These are phyloP conservation scores for Penicillium bovifimosum DNA, from an alignment of 495 filamentous ascomycete genomes.

Conservation along the genomic window DNA sequence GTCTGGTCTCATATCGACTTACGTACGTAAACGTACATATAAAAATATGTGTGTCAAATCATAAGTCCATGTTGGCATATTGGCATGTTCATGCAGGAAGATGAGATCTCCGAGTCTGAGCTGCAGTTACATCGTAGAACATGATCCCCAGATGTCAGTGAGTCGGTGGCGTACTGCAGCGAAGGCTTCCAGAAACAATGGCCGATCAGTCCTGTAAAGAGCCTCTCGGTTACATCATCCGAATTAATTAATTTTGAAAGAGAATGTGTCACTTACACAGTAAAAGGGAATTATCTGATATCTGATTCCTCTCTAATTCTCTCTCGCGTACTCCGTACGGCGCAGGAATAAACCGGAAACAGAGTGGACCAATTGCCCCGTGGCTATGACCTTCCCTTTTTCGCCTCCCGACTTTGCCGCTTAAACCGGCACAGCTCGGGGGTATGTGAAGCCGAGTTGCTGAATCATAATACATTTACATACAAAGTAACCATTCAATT, in stretches of 20 bases:
- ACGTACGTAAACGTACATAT: no score
- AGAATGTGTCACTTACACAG: no score
- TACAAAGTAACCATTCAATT: neutral
- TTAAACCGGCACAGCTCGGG: neutral
- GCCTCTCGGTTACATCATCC: constrained; percentile 13
- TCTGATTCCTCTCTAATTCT: no score
- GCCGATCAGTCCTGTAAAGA: neutral
- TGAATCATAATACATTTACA: neutral
- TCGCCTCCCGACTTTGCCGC: constrained; percentile 8
- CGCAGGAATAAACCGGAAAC: constrained; percentile 14
- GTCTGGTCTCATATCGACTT: no score
- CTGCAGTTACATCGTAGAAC: no score
- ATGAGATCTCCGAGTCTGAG: no score
- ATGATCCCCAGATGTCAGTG: neutral
- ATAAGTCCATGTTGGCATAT: no score
- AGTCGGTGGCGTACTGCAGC: constrained; percentile 16
- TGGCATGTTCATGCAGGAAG: no score
- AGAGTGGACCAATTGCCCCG: neutral
- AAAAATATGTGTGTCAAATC: no score
- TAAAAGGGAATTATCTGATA: no score
- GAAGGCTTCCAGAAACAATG: constrained; percentile 22
- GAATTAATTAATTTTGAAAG: no score
- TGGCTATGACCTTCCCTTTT: neutral
- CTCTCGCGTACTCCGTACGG: no score
- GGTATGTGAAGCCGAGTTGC: neutral